Percentiles rank a stretch among this genome's conserved stretches.
Conservation (phyloP, 306 rosid species). For the Vicia sativa region DNA sequence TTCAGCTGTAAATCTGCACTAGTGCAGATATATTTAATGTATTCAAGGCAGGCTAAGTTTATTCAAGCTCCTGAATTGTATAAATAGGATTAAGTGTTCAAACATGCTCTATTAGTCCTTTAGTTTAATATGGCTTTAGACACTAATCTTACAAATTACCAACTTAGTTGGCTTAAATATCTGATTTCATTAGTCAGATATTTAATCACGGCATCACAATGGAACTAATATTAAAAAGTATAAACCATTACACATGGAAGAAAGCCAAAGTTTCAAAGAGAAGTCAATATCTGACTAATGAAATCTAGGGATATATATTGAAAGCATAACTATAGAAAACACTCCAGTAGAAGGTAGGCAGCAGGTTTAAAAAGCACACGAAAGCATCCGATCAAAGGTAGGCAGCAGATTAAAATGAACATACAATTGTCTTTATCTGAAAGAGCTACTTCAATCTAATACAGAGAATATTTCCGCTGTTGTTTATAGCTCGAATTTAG, state of each 20-base stretch:
- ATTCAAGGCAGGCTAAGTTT: background rate
- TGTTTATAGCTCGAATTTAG: constrained; percentile 24
- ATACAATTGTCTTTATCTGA: background rate
- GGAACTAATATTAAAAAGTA: constrained; percentile 13
- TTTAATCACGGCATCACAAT: background rate
- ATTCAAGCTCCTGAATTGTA: background rate
- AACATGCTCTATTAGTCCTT: background rate
- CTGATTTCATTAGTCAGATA: too few species aligned
- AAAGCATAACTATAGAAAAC: background rate
- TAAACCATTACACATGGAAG: constrained; percentile 30
- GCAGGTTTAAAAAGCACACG: background rate
- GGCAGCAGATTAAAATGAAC: background rate
- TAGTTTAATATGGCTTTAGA: background rate
- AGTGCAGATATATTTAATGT: constrained; percentile 16
- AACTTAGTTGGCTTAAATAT: background rate
- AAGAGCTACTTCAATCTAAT: constrained; percentile 13
- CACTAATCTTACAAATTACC: constrained; percentile 13
- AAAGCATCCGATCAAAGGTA: background rate
- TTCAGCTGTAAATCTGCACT: background rate
- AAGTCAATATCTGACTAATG: background rate
- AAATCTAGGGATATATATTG: background rate
- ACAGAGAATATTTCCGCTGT: constrained; percentile 12
- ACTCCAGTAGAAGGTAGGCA: background rate
- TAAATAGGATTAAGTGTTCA: constrained; percentile 16
- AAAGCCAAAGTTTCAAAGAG: constrained; percentile 11